Base-by-base conservation (phyloP, 768 basidiomycete species). In the Pisolithus albus region DNA sequence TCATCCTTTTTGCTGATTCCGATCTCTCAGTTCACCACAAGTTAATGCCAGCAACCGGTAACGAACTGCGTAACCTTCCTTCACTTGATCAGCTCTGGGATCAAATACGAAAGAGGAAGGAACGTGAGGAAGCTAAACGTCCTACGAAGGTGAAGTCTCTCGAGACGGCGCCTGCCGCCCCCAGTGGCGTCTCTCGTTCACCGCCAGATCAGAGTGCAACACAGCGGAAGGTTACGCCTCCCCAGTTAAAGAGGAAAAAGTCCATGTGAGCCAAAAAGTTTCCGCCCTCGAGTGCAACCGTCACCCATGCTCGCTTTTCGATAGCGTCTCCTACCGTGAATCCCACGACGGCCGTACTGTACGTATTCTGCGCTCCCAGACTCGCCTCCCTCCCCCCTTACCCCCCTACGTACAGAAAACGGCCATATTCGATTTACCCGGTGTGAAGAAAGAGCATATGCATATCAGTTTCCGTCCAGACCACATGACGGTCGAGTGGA, bases 141-240 rank as follows among this genome's bases (percentile, higher is more conserved):
- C 80, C 79, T 47, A 76, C 81, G 28, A 88, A 88, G 65, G 82
- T 87, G 42, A 79, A 81, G 64, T 87, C 84, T 19, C 73, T 87
- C 19, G 83, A 83, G 61, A 34, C 59, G 1, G 43, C 66, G 30
- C 61, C 65, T 28, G 19, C 57, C 44, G 57, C 54, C 41, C 24
- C 61, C 41, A 67, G 57, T 46, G 49, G 43, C 19, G 44, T 52
- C 16, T 56, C 67, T n/a, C 59, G 67, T 49, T 48, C 52, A 51
- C 52, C 48, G 19, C 57, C 63, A 34, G 63, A 67, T 21, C 66
- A 60, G 13, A 41, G 52, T 53, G 50, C 46, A 54, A 56, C 49
- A 28, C 52, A 62, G 6, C 59, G 59, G 45, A 68, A 71, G 56
- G 53, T 47, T 24, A 60, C 60, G 30, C 73, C 56, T 59, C 68